A percentile compares a stretch with the other conserved stretches of the same genome.
Evolutionary conservation across 352 stramenopile species (phyloP).

Genomic region (Achlya hypogyna): DNA sequence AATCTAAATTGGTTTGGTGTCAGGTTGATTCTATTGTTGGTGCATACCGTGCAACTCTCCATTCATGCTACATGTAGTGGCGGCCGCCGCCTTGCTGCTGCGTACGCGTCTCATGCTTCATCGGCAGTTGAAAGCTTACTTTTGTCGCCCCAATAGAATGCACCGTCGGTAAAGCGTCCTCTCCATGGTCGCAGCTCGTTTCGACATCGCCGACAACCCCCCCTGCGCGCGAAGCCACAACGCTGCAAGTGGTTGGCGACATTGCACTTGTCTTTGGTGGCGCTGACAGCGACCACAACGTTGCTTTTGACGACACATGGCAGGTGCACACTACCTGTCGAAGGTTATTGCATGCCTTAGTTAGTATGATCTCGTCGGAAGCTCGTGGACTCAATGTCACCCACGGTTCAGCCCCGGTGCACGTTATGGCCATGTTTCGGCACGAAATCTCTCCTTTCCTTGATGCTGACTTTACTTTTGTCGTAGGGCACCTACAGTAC

Average conservation of each 20-base stretch:
- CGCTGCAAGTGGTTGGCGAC: conserved; percentile 1
- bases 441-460: not conserved
- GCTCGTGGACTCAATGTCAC: not conserved
- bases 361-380: conserved; percentile 11
- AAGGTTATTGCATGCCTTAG: not conserved
- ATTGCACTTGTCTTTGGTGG: conserved; percentile 2
- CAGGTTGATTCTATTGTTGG: no score
- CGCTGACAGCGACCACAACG: not conserved
- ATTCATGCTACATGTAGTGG: no score
- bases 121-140: no score
- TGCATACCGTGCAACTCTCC: no score
- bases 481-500: not conserved
- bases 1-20: no score
- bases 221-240: not conserved
- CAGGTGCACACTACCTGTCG: not conserved
- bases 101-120: no score
- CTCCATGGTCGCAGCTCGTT: not conserved
- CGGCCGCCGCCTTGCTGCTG: no score
- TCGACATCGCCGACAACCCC: not conserved
- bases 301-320: conserved; percentile 9
- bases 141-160: no score
- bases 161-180: no score
- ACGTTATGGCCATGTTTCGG: conserved; percentile 3
- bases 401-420: not conserved
- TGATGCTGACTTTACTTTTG: not conserved